Evolutionary conservation across 179 eudicot species (phyloP).

Genomic region (Drosera spatulata): DNA sequence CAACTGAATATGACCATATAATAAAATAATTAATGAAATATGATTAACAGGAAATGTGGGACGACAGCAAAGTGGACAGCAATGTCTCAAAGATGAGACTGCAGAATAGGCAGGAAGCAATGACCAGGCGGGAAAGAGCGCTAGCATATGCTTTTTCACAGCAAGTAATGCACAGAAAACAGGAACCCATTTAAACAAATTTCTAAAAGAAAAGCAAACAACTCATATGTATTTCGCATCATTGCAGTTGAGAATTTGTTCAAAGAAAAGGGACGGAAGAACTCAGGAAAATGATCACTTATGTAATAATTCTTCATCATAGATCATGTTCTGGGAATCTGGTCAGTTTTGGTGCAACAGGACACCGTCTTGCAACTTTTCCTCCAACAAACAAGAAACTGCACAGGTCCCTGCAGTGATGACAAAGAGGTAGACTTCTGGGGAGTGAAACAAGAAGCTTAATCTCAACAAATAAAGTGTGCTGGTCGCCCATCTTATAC

Average conservation of each 20-base stretch:
- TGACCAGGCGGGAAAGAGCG: conserved; percentile 80
- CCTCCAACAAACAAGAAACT: not conserved
- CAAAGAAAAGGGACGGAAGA: conserved; percentile 51
- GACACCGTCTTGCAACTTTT: not conserved
- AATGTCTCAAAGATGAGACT: conserved; percentile 48
- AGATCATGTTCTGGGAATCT: not conserved
- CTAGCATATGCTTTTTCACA: conserved; percentile 85
- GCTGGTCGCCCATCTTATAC: no score
- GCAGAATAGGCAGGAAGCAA: conserved; percentile 61
- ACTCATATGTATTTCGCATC: not conserved
- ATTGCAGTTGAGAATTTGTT: conserved; percentile 52
- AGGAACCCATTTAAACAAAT: not conserved
- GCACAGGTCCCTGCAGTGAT: not conserved
- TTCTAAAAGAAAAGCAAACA: not conserved
- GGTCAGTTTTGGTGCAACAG: not conserved
- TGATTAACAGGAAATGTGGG: conserved; percentile 63
- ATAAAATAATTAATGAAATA: not conserved
- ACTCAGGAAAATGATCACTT: conserved; percentile 27
- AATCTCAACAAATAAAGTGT: no score
- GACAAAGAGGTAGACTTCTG: no score
- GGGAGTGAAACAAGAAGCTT: no score
- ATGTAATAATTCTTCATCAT: no score
- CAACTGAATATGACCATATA: not conserved
- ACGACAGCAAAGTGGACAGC: conserved; percentile 70
- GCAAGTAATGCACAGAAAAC: conserved; percentile 32